Base-by-base conservation (phyloP, 108 stramenopile genomes). In the Conticribra guillardii region DNA sequence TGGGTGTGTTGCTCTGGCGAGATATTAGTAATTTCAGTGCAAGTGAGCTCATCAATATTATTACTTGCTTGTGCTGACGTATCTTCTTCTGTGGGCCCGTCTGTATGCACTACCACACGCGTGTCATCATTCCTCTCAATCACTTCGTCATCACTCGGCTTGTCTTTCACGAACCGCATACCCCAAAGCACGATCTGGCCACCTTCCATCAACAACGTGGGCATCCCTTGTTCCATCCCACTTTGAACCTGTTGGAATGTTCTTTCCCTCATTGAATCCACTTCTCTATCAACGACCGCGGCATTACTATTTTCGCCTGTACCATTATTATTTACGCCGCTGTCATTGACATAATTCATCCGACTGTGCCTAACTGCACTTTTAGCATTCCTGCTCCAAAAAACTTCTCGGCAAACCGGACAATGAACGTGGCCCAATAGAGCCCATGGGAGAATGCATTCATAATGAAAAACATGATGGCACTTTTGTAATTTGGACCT, bases 381-480 rank as follows among this genome's bases (percentile, higher is more conserved):
- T 14, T 31, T 7, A 16, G 29, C 49, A 32, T 59, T 52, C 17
- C 22, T 58, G 0, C 56, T 58, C 69, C 69, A 70, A 70, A 70
- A 70, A 17, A n/a, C 33, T 2, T 58, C 69, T 52, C 69, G 28
- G 32, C 69, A 70, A 16, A 70, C 69, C 1, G 69, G 69, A 52
- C 69, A 70, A 33, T 60, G 57, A 4, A 59, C 18, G 37, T 70
- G 57, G 16, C 69, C 69, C 5, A 59, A 18, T 18, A 60, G 55
- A 22, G 59, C 58, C 69, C 69, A 70, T 14, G 69, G 69, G 5
- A 70, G 21, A 27, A 89, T 71, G 48, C 88, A 89, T 7, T 71
- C 60, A 66, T 85, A 80, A 53, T 89, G 88, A 68, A 85, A 89
- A 8, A 84, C 74, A 60, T 89, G 88, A 27, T 33, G 19, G 53